These are phyloP conservation scores for Spiromastix sp. DNA, from an alignment of 2,329 filamentous ascomycete genomes.

Conservation along the genomic window DNA sequence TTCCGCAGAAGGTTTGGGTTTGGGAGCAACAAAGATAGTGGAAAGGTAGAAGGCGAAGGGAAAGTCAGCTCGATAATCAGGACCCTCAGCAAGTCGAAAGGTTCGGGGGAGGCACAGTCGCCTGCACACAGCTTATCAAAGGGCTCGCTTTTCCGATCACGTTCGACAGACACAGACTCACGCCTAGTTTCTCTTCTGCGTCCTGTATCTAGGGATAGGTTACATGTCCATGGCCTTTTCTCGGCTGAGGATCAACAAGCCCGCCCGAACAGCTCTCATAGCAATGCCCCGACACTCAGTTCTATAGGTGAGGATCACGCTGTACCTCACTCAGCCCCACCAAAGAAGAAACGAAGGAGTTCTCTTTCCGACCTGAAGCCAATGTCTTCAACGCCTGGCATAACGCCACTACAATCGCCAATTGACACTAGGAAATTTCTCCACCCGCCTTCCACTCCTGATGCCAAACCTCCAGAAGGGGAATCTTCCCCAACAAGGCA, in stretches of 20 bases:
- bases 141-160: constrained; percentile 56
- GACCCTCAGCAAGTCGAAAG: constrained; percentile 74
- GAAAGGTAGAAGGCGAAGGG: constrained; percentile 59
- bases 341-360: constrained; percentile 77
- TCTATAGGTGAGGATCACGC: constrained; percentile 43
- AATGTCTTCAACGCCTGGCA: constrained; percentile 51
- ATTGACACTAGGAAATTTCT: constrained; percentile 27
- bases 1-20: constrained; percentile 76
- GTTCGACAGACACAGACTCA: constrained; percentile 63
- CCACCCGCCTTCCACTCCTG: constrained; percentile 18
- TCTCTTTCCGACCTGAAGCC: constrained; percentile 77
- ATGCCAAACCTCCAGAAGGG: constrained; percentile 5
- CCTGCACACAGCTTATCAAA: constrained; percentile 52
- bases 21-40: constrained; percentile 67
- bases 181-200: constrained; percentile 37
- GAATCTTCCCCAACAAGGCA: constrained; percentile 7
- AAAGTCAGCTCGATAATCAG: constrained; percentile 71
- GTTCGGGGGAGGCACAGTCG: constrained; percentile 47
- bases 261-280: constrained; percentile 36
- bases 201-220: constrained; percentile 46
- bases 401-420: constrained; percentile 24
- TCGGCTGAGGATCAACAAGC: constrained; percentile 36
- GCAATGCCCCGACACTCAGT: constrained; percentile 36
- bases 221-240: constrained; percentile 38
- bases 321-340: constrained; percentile 34